A percentile compares a stretch with the other conserved stretches of the same genome.
Conservation (phyloP, 2,329 filamentous ascomycete species). For the Trichophyton verrucosum region DNA sequence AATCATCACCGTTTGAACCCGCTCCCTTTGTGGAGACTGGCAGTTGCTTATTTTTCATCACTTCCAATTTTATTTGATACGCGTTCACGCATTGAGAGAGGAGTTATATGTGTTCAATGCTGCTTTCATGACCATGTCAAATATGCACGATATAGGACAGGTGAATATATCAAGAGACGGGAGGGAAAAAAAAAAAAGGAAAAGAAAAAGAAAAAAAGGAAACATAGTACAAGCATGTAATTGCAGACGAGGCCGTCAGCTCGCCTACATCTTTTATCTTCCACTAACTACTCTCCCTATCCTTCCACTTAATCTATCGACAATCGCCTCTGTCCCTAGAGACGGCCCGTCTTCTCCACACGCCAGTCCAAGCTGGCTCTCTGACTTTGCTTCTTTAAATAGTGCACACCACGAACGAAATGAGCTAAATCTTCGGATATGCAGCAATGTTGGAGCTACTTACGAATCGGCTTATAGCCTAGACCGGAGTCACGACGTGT, state of each 20-base stretch:
- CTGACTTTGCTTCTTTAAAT: background rate
- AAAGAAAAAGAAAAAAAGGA: background rate
- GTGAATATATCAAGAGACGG: background rate
- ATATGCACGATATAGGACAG: background rate
- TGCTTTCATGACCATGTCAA: background rate
- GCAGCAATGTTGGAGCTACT: no score
- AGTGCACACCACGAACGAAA: background rate
- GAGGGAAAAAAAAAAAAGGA: background rate
- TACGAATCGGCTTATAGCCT: no score
- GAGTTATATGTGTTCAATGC: conserved; percentile 1
- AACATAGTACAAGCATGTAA: conserved; percentile 1
- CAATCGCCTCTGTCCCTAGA: background rate
- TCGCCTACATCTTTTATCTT: background rate
- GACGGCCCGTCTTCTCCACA: background rate
- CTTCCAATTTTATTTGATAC: background rate
- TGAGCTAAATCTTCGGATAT: no score
- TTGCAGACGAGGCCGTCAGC: background rate
- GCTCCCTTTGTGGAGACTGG: background rate
- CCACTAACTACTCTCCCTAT: background rate
- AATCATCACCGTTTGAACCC: background rate
- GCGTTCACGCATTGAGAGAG: conserved; percentile 5
- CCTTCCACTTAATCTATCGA: background rate
- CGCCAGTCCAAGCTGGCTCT: background rate
- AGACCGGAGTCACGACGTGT: no score
- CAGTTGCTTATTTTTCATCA: background rate